Evolutionary conservation across 1,139 yeast genomes (phyloP).

Genomic region (Kurtzmaniella quercitrusa): DNA sequence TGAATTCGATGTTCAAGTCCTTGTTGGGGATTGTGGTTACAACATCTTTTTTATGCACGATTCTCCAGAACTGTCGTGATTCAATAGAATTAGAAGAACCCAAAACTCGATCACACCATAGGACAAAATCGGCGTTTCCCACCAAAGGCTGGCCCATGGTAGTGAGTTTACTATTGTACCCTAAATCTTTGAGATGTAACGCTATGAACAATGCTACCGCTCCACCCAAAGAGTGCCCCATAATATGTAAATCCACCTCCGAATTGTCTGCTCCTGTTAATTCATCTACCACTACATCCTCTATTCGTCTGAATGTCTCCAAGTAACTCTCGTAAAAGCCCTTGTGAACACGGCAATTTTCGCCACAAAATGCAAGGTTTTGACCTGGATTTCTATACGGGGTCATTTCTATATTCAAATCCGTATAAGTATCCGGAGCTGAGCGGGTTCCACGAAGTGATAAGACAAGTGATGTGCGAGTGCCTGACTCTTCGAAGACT

Average conservation of each 20-base stretch:
- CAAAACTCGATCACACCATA: conserved; percentile 33
- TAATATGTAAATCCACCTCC: conserved; percentile 31
- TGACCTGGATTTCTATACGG: conserved; percentile 22
- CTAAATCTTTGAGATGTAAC: conserved; percentile 33
- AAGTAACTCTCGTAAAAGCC: conserved; percentile 40
- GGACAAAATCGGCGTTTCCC: conserved; percentile 38
- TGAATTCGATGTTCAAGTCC: conserved; percentile 8
- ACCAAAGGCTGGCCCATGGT: conserved; percentile 52
- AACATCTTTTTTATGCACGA: conserved; percentile 44
- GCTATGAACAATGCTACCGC: conserved; percentile 40
- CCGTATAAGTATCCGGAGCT: conserved; percentile 41
- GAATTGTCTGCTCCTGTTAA: conserved; percentile 4
- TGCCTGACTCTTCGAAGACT: conserved; percentile 20
- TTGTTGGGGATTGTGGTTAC: conserved; percentile 41
- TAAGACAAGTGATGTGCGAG: conserved; percentile 21
- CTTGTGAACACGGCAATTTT: conserved; percentile 40
- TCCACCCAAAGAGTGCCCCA: conserved; percentile 55
- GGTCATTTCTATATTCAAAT: conserved; percentile 38
- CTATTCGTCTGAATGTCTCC: conserved; percentile 27
- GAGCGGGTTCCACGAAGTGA: conserved; percentile 49
- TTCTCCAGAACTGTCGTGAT: conserved; percentile 30
- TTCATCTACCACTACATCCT: conserved; percentile 16
- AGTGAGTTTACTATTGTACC: conserved; percentile 29
- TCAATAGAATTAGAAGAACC: conserved; percentile 25
- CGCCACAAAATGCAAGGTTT: conserved; percentile 28